A percentile compares a stretch with the other conserved stretches of the same genome.
phyloP scores from a whole-genome alignment of 176 grass and related monocot species.

The Poa annua region DNA sequence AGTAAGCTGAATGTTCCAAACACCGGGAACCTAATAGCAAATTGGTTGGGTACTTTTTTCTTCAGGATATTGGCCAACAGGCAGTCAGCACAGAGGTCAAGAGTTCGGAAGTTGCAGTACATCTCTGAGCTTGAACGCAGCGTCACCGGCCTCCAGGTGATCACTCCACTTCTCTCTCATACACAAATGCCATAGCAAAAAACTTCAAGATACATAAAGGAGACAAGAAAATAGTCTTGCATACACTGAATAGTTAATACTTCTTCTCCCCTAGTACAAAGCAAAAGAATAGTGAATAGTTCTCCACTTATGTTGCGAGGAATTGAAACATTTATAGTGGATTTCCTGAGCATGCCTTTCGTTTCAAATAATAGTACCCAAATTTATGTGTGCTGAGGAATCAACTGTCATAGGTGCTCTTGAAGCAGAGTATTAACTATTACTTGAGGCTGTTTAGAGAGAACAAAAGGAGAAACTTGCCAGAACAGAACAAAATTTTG shows the following conservation, averaged over 20 bases:
- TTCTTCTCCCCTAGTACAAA: too few species aligned
- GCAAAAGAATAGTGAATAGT: neutral
- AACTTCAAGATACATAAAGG: neutral
- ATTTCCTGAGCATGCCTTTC: neutral
- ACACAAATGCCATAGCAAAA: neutral
- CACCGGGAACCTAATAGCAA: neutral
- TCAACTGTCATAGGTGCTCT: neutral
- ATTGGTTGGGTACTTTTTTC: neutral
- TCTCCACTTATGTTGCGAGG: too few species aligned
- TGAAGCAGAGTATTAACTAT: neutral
- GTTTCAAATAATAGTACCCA: neutral
- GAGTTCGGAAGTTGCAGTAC: constrained; percentile 96
- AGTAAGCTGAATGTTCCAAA: neutral
- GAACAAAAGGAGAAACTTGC: neutral
- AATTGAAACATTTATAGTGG: too few species aligned
- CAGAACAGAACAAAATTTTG: neutral
- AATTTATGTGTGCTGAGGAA: neutral
- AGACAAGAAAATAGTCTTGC: neutral
- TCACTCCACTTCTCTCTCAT: neutral
- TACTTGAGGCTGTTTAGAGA: neutral
- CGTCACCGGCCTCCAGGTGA: constrained; percentile 85
- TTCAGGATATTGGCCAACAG: constrained; percentile 93
- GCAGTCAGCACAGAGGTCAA: constrained; percentile 94
- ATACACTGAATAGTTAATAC: neutral
- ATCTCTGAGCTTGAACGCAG: constrained; percentile 97